Conservation (phyloP, 164 flowering plant species). For the Macadamia tetraphylla region DNA sequence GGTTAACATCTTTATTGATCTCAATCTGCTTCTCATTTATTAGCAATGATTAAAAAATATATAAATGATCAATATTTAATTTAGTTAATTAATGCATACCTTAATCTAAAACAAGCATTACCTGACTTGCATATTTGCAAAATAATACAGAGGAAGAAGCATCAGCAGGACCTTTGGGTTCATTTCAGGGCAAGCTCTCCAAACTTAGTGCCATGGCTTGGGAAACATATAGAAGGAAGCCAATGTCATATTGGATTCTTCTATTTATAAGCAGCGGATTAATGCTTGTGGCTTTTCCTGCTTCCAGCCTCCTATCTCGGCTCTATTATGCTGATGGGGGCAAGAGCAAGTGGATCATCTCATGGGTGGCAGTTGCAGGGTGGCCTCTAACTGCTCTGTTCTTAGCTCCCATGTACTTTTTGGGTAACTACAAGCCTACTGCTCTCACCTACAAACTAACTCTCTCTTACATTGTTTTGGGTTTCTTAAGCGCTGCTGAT, state of each 20-base stretch:
- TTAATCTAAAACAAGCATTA: no score
- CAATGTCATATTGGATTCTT: constrained; percentile 69
- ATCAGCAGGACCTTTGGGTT: constrained; percentile 12
- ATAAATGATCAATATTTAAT: no score
- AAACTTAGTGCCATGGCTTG: constrained; percentile 18
- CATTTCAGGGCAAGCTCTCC: constrained; percentile 25
- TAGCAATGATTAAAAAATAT: no score
- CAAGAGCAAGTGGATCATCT: constrained; percentile 86
- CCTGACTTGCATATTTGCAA: background rate
- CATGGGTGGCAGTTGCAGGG: constrained; percentile 94
- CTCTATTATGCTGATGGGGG: constrained; percentile 79
- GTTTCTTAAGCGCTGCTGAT: constrained; percentile 84
- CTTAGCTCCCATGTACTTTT: constrained; percentile 52
- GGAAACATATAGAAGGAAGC: constrained; percentile 47
- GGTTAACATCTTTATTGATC: no score
- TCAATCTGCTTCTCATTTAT: no score
- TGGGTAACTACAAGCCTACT: constrained; percentile 40
- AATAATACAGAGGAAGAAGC: constrained; percentile 5
- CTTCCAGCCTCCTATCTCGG: constrained; percentile 80
- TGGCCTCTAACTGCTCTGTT: constrained; percentile 73
- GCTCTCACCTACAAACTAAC: constrained; percentile 48
- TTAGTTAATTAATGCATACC: no score
- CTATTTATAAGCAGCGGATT: constrained; percentile 49
- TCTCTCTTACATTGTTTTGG: constrained; percentile 54
- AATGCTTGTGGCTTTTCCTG: constrained; percentile 91